A percentile compares a stretch with the other conserved stretches of the same genome.
phyloP scores from a whole-genome alignment of 1,284 basidiomycete genomes.

The Tetrapyrgos nigripes region DNA sequence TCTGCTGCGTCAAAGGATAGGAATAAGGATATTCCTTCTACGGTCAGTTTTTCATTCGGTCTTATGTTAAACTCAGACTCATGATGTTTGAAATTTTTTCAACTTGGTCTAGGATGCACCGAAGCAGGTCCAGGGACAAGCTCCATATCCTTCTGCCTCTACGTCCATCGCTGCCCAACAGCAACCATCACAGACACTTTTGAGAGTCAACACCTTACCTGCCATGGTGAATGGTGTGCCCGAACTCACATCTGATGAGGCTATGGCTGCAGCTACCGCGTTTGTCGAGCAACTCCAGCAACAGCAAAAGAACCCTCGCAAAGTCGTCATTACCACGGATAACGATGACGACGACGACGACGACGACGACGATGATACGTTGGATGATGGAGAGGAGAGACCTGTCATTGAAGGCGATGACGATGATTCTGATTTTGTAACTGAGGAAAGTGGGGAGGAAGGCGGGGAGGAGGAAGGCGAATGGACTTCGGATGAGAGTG shows the following conservation, averaged over 20 bases:
- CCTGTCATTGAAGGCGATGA: slow-evolving; percentile 9
- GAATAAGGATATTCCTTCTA: background rate
- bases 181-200: background rate
- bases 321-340: slow-evolving; percentile 43
- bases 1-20: background rate
- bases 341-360: slow-evolving; percentile 51
- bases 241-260: slow-evolving; percentile 3
- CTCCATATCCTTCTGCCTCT: background rate
- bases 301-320: slow-evolving; percentile 23
- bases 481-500: slow-evolving; percentile 8
- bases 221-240: background rate
- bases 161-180: background rate
- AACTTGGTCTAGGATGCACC: background rate
- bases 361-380: slow-evolving; percentile 55
- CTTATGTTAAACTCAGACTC: background rate
- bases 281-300: slow-evolving; percentile 20
- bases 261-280: slow-evolving; percentile 8
- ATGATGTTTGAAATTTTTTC: background rate
- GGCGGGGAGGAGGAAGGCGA: slow-evolving; percentile 24
- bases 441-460: slow-evolving; percentile 60
- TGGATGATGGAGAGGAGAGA: background rate
- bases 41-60: background rate
- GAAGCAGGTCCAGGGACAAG: background rate
- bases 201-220: background rate
- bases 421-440: slow-evolving; percentile 6